Evolutionary conservation across 345 rosid species (phyloP), one percentile per base, ranked within the genome.

Genomic region (Hibiscus trionum): DNA sequence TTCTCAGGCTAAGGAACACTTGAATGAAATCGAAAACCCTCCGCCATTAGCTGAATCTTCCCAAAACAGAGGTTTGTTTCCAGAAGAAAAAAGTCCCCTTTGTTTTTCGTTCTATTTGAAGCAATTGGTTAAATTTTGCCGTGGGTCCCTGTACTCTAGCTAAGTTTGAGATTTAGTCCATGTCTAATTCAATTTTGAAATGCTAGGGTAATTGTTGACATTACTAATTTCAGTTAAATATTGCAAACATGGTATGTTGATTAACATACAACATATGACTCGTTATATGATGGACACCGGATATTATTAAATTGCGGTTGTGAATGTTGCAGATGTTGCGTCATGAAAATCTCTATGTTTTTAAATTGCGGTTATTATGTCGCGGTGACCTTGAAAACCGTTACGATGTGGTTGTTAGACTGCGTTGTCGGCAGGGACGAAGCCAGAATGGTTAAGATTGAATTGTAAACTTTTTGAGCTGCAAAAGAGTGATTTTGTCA

Each of bases 1-100:
- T 57, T 82, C 84, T 75, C 87, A 83, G 80, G 93, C 96, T 0
- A 91, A 79, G 49, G 96, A 90, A 10, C 90, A 90, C 50, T 74
- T 93, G 80, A 79, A 76, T 69, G 66, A 80, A 35, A 71, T 70
- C 4, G 89, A 85, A 37, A 78, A 71, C 57, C 89, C 81, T 0
- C 77, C 81, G 0, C 78, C 72, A 0, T 73, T 69, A 19, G 50
- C 86, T 8, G 73, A 77, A 12, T 61, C 79, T 71, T 15, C 73
- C 5, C 64, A 74, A 21, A 77, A 74, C 71, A 70, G 81, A 85
- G 96, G 93, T 88, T 82, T 61, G 44, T 24, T 73, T 65, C 9
- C 19, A 56, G 44, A 5, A 5, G 44, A 39, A 27, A 14, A 39
- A 11, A 31, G 5, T 7, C 44, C 14, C 46, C 29, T 60, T 12